phyloP scores from a whole-genome alignment of 202 grass and related monocot species.

The Carex sylvatica region DNA sequence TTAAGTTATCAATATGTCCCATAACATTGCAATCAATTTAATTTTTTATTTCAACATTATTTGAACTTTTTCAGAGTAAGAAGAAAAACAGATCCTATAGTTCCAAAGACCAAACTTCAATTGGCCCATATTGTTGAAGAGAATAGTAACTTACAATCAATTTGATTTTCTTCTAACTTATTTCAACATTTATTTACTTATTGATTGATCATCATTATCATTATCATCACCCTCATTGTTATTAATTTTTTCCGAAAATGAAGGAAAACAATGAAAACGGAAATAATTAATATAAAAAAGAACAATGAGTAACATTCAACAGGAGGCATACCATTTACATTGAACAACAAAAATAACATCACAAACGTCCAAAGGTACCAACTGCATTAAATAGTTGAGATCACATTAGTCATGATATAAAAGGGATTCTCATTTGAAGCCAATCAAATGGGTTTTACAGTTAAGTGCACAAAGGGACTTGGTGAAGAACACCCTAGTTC shows the following conservation, averaged over 20 bases:
- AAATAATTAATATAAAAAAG: constrained; percentile 5
- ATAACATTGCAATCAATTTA: too few relatives aligned
- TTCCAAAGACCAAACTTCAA: background rate
- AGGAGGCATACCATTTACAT: constrained; percentile 55
- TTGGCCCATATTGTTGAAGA: background rate
- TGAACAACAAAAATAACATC: constrained; percentile 75
- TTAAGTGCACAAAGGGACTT: too few relatives aligned
- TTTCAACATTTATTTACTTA: background rate
- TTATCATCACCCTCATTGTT: background rate
- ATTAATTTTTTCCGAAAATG: background rate
- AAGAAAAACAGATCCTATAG: background rate
- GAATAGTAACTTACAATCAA: background rate
- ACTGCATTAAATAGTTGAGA: constrained; percentile 40
- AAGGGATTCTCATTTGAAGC: too few relatives aligned
- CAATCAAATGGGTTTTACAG: too few relatives aligned
- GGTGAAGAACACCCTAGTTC: too few relatives aligned
- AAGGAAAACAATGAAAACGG: background rate
- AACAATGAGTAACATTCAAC: background rate
- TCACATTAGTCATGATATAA: background rate
- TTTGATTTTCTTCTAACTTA: too few relatives aligned
- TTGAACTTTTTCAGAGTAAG: too few relatives aligned
- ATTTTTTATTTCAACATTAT: too few relatives aligned
- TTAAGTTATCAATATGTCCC: too few relatives aligned
- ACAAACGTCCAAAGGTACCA: constrained; percentile 84
- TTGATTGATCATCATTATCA: background rate